Conservation (phyloP, 306 rosid genomes). For the Senna siamea region DNA sequence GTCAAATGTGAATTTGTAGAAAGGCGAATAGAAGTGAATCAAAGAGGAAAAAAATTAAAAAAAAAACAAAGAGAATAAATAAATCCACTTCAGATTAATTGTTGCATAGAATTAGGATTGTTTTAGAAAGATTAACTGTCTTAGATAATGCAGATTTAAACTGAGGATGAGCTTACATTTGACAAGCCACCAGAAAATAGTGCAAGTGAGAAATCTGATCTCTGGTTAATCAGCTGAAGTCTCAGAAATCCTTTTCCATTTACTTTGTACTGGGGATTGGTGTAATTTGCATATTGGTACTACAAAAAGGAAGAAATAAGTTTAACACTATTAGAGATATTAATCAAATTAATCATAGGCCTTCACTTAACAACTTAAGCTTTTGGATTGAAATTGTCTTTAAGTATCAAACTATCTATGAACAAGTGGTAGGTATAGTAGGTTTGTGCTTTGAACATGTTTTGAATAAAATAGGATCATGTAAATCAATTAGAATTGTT, state of each 20-base stretch:
- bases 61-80: background rate
- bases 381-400: background rate
- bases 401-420: background rate
- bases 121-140: background rate
- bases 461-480: too few species aligned
- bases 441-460: too few species aligned
- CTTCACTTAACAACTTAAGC: background rate
- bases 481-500: too few species aligned
- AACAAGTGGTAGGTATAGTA: background rate
- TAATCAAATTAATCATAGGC: background rate
- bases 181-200: slow-evolving; percentile 82
- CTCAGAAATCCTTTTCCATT: slow-evolving; percentile 69
- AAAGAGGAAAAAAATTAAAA: background rate
- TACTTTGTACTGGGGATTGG: slow-evolving; percentile 53
- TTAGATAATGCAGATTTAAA: slow-evolving; percentile 29
- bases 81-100: background rate
- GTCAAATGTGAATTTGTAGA: background rate
- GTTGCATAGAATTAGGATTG: background rate
- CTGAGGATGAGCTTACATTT: slow-evolving; percentile 46
- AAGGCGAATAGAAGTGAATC: background rate
- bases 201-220: slow-evolving; percentile 88
- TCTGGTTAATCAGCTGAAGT: slow-evolving; percentile 82
- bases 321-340: background rate
- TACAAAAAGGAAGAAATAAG: slow-evolving; percentile 50
- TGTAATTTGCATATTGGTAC: slow-evolving; percentile 78